Evolutionary conservation across 495 filamentous ascomycete genomes (phyloP).

Genomic region (Schizothecium vesticola): DNA sequence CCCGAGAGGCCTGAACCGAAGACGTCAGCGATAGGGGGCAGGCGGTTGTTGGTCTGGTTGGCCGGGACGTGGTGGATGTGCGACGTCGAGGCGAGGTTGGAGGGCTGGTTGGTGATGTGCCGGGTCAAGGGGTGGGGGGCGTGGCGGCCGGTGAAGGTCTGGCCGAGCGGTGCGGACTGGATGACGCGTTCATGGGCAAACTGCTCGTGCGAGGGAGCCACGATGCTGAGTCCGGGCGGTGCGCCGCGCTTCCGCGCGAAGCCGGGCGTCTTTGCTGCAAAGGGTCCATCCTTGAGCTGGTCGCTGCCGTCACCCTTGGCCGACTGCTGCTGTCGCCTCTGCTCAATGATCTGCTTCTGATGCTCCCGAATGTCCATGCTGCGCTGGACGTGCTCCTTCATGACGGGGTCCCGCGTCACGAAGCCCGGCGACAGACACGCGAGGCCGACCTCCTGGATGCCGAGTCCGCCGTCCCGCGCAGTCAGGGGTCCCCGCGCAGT

Average conservation of each 20-base stretch:
- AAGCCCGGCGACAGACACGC: conserved; percentile 95
- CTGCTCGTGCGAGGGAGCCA: conserved; percentile 90
- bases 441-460: conserved; percentile 87
- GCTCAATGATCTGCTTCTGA: conserved; percentile 91
- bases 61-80: conserved; percentile 91
- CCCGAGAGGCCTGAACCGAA: conserved; percentile 80
- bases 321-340: conserved; percentile 78
- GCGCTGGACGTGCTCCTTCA: conserved; percentile 90
- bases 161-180: conserved; percentile 92
- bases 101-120: conserved; percentile 78
- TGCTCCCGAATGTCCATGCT: conserved; percentile 92
- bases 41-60: conserved; percentile 81
- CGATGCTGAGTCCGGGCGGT: conserved; percentile 87
- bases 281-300: conserved; percentile 43
- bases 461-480: conserved; percentile 65
- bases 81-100: conserved; percentile 77
- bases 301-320: conserved; percentile 67
- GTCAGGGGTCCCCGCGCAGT: conserved; percentile 67
- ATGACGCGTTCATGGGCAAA: conserved; percentile 96
- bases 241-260: conserved; percentile 66
- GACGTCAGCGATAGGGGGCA: conserved; percentile 92
- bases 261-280: conserved; percentile 60
- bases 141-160: conserved; percentile 88
- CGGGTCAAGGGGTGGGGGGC: conserved; percentile 75
- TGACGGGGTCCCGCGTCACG: conserved; percentile 89